phyloP scores from a whole-genome alignment of 139 green algal genomes.

The Edaphochlamys debaryana region DNA sequence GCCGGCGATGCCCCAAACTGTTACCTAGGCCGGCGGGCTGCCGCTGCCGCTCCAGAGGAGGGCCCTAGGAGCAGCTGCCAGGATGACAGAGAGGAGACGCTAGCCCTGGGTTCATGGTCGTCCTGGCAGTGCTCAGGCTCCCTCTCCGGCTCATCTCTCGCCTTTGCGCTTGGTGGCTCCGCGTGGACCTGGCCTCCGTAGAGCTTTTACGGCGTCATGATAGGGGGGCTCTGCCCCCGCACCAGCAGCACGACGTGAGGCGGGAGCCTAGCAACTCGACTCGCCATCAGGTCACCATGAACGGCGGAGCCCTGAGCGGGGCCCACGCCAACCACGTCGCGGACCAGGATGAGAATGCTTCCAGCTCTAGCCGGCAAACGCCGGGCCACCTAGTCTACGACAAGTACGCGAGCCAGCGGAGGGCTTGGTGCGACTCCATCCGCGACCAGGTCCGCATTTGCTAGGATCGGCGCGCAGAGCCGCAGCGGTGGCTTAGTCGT shows the following conservation, averaged over 20 bases:
- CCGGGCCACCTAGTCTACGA: constrained; percentile 31
- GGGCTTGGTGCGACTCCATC: constrained; percentile 41
- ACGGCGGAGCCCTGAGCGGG: constrained; percentile 26
- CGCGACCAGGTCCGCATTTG: constrained; percentile 42
- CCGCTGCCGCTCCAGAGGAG: neutral
- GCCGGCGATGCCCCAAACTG: constrained; percentile 1
- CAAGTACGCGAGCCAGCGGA: constrained; percentile 36
- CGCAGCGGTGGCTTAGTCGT: too few species aligned
- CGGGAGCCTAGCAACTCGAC: constrained; percentile 36
- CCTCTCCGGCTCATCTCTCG: constrained; percentile 17
- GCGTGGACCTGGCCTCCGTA: constrained; percentile 16
- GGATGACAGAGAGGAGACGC: constrained; percentile 34
- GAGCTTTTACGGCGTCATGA: constrained; percentile 34
- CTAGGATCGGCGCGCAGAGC: constrained; percentile 12
- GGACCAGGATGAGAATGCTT: constrained; percentile 22
- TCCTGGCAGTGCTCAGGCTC: constrained; percentile 16
- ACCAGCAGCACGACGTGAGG: constrained; percentile 33
- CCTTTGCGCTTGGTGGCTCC: constrained; percentile 32
- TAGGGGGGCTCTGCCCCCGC: constrained; percentile 44
- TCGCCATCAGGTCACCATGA: constrained; percentile 36
- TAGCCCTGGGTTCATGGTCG: constrained; percentile 31
- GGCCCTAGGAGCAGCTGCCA: constrained; percentile 25
- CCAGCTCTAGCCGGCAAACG: constrained; percentile 18
- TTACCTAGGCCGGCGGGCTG: constrained; percentile 25
- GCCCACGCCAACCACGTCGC: constrained; percentile 34